Base-by-base conservation (phyloP, 495 filamentous ascomycete genomes). In the Amniculicola lignicola region DNA sequence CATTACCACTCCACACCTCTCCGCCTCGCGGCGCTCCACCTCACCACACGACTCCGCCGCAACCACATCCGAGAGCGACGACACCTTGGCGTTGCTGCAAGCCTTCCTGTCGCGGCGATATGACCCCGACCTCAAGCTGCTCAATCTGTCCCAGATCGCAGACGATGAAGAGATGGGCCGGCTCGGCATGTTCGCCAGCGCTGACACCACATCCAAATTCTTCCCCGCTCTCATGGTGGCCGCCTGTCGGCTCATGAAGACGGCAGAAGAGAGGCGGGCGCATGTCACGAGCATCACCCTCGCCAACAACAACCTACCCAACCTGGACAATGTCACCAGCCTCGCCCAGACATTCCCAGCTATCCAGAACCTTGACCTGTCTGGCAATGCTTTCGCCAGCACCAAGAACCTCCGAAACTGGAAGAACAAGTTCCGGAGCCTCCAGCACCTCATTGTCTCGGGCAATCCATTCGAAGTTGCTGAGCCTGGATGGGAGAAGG, bases 181-280 rank as follows among this genome's bases (percentile, higher is more conserved):
- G 19, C 83, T 88, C 74, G 88, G 89, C 19, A 82, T 90, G 29
- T 95, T 96, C 71, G 76, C 81, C 53, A 77, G 74, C 39, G 78
- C 75, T 23, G 80, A 82, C 1, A 84, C 81, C n/a, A 82, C 86
- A 23, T 82, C 84, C 41, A 97, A 96, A 66, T 84, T 96, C 54
- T 96, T 96, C 72, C 86, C 86, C 31, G 91, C 85, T 2, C 74
- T 96, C 25, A 90, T 96, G 85, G 82, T 81, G 50, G 78, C 95
- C 28, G 87, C 85, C 67, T 84, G 88, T 27, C 71, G 79, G 61
- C 75, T 82, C 23, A 93, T 93, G 72, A 79, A 79, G 55, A 82
- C 72, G 23, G 43, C 77, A 3, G 71, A 84, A 15, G 77, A 82
- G 25, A 88, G 89, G 66, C 78, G 80, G 22, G 82, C 89, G 23